Conservation (phyloP, 495 filamentous ascomycete genomes). For the Umbilicaria muhlenbergii region DNA sequence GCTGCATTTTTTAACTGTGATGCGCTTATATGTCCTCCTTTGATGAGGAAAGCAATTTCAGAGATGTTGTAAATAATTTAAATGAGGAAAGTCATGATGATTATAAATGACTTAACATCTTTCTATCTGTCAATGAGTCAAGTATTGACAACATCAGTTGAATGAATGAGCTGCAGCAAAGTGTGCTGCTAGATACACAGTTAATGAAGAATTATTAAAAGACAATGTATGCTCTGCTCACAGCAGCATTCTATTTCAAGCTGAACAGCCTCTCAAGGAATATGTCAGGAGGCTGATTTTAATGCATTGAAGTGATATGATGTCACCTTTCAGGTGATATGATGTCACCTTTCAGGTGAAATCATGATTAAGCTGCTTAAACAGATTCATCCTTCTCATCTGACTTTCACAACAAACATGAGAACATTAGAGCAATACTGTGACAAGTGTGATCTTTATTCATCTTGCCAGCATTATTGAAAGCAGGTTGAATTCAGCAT, state of each 20-base stretch:
- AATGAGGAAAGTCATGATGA: neutral
- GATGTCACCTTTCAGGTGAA: too few relatives aligned
- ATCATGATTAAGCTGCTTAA: too few relatives aligned
- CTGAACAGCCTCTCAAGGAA: neutral
- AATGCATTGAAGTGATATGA: too few relatives aligned
- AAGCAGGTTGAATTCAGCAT: too few relatives aligned
- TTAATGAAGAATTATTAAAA: neutral
- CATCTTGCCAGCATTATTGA: too few relatives aligned
- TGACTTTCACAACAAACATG: too few relatives aligned
- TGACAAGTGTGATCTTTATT: too few relatives aligned
- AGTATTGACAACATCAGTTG: neutral
- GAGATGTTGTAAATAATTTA: neutral
- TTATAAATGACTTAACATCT: neutral
- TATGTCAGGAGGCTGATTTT: too few relatives aligned
- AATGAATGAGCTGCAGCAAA: neutral
- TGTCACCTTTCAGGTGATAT: too few relatives aligned
- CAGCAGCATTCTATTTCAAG: neutral
- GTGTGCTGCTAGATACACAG: neutral
- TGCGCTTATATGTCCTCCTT: neutral
- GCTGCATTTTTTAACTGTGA: neutral
- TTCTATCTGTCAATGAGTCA: neutral
- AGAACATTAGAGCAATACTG: too few relatives aligned
- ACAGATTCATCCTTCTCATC: too few relatives aligned
- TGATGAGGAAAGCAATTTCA: neutral
- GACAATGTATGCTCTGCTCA: neutral